Evolutionary conservation across 306 rosid species (phyloP).

Genomic region (Rosa multiflora): DNA sequence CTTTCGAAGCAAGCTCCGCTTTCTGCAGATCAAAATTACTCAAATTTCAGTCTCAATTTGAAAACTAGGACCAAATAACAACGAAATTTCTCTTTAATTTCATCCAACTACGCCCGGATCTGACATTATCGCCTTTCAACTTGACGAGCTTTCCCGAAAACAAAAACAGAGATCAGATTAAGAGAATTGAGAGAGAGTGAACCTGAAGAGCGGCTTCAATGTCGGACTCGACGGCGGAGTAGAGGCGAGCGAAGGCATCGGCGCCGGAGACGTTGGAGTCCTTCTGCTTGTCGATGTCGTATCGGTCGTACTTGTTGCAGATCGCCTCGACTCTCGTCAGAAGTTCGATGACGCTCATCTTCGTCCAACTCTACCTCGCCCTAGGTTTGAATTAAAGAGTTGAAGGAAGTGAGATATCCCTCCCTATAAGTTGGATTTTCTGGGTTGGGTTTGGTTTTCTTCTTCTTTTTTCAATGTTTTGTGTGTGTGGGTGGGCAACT

Average conservation of each 20-base stretch:
- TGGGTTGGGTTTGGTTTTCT: background rate
- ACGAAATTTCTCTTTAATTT: background rate
- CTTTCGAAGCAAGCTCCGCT: constrained; percentile 87
- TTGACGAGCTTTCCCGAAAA: background rate
- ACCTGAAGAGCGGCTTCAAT: constrained; percentile 77
- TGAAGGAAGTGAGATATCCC: background rate
- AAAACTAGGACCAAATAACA: background rate
- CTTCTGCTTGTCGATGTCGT: constrained; percentile 78
- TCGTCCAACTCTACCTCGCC: constrained; percentile 25
- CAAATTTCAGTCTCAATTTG: background rate
- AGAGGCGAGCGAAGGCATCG: constrained; percentile 93
- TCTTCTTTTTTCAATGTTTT: background rate
- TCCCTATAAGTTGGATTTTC: background rate
- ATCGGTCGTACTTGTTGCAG: constrained; percentile 90
- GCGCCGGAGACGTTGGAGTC: constrained; percentile 84
- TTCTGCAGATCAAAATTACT: constrained; percentile 54
- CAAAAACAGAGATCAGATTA: constrained; percentile 11
- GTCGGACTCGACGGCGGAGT: constrained; percentile 67
- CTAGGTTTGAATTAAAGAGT: constrained; percentile 6
- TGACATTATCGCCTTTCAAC: background rate
- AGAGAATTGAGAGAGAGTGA: constrained; percentile 3
- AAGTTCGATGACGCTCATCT: constrained; percentile 93
- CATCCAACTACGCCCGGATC: constrained; percentile 7
- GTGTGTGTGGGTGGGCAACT: background rate
- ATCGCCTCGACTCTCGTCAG: constrained; percentile 93